A percentile compares a stretch with the other conserved stretches of the same genome.
phyloP scores from a whole-genome alignment of 192 early-diverging fungal species.

The Coemansia sp. region DNA sequence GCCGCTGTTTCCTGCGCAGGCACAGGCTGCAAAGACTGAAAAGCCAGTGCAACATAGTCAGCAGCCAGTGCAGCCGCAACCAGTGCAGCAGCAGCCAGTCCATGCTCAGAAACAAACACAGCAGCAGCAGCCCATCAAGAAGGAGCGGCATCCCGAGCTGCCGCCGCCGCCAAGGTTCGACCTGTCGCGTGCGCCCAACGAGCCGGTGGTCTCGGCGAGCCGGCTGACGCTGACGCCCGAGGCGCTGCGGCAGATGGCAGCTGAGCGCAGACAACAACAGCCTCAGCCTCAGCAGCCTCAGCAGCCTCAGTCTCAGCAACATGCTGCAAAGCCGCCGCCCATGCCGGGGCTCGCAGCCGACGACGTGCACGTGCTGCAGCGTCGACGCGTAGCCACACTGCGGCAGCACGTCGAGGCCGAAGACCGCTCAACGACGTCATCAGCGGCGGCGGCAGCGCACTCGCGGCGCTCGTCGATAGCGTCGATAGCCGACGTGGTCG shows the following conservation, averaged over 20 bases:
- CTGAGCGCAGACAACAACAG: background rate
- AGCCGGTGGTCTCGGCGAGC: background rate
- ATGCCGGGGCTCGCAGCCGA: conserved; percentile 5
- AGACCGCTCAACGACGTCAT: too few species aligned
- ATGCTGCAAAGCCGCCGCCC: background rate
- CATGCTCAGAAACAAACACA: background rate
- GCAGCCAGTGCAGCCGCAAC: background rate
- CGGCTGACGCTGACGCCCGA: conserved; percentile 50
- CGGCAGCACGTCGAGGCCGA: conserved; percentile 28
- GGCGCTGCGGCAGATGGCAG: conserved; percentile 33
- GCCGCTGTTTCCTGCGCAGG: too few species aligned
- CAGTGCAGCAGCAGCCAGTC: background rate
- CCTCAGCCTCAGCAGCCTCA: background rate
- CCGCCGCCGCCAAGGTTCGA: background rate
- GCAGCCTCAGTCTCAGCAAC: conserved; percentile 5
- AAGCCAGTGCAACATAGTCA: too few species aligned
- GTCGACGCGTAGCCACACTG: conserved; percentile 49
- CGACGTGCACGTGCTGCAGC: conserved; percentile 37
- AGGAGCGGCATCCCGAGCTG: too few species aligned
- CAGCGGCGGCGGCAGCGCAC: too few species aligned
- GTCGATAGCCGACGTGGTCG: conserved; percentile 19
- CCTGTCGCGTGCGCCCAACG: background rate
- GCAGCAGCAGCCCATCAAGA: too few species aligned
- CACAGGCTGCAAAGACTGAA: too few species aligned
- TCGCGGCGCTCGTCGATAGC: conserved; percentile 47